Evolutionary conservation across 1,284 basidiomycete genomes (phyloP).

Genomic region (Cryptococcus sp.): DNA sequence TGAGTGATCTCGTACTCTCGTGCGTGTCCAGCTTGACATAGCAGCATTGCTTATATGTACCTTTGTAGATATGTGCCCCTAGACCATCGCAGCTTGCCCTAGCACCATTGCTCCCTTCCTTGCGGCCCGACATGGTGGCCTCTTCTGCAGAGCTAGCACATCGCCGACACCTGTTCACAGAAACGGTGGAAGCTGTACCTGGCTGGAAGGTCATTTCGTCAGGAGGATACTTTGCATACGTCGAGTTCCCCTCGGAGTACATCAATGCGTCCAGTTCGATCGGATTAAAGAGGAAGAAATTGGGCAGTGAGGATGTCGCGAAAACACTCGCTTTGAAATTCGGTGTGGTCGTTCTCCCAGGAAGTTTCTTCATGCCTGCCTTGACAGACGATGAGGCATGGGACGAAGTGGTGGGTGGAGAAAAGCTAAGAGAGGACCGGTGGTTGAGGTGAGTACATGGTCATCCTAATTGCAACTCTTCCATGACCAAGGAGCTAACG

Average conservation of each 20-base stretch:
- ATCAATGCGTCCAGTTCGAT: constrained; percentile 57
- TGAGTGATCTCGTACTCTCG: constrained; percentile 26
- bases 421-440: constrained; percentile 54
- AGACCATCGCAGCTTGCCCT: constrained; percentile 70
- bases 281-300: constrained; percentile 57
- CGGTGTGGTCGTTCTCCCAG: constrained; percentile 70
- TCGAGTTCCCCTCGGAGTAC: constrained; percentile 65
- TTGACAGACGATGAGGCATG: constrained; percentile 41
- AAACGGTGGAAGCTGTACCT: constrained; percentile 52
- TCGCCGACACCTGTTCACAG: constrained; percentile 64
- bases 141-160: constrained; percentile 60
- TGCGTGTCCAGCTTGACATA: neutral
- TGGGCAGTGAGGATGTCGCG: constrained; percentile 61
- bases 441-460: constrained; percentile 61
- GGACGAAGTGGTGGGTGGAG: constrained; percentile 32
- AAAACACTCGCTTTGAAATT: constrained; percentile 62
- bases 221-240: constrained; percentile 75
- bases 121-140: constrained; percentile 61
- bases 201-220: constrained; percentile 67
- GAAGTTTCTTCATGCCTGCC: constrained; percentile 63
- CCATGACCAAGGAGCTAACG: constrained; percentile 4
- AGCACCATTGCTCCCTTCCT: constrained; percentile 59
- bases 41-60: too few species aligned
- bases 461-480: constrained; percentile 1
- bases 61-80: constrained; percentile 69